Conservation (phyloP, 2,329 filamentous ascomycete genomes). For the Sphaerulina musiva region DNA sequence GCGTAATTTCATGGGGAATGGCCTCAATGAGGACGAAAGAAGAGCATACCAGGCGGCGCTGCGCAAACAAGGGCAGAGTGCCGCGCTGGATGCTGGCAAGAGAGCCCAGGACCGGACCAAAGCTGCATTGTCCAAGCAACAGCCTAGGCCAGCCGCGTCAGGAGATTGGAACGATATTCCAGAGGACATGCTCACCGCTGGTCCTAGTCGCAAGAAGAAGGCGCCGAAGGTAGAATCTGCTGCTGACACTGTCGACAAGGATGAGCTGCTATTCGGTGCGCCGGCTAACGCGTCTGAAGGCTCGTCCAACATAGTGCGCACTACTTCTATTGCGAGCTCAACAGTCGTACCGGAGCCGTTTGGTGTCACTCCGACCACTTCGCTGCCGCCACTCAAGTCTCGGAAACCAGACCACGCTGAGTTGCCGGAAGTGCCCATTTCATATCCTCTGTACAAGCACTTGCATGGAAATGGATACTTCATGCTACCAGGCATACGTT, state of each 20-base stretch:
- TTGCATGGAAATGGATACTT: slow-evolving; percentile 76
- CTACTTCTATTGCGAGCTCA: slow-evolving; percentile 16
- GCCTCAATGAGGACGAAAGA: slow-evolving; percentile 52
- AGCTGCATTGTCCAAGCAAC: slow-evolving; percentile 45
- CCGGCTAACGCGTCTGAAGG: slow-evolving; percentile 20
- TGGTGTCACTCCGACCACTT: slow-evolving; percentile 46
- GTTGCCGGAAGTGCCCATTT: slow-evolving; percentile 40
- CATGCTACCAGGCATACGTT: slow-evolving; percentile 84
- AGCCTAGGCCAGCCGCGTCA: slow-evolving; percentile 13
- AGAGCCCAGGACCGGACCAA: slow-evolving; percentile 47
- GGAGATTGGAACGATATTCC: slow-evolving; percentile 34
- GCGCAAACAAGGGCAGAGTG: slow-evolving; percentile 49
- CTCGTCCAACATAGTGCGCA: slow-evolving; percentile 10
- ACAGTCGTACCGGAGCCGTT: slow-evolving; percentile 19
- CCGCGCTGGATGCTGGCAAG: slow-evolving; percentile 42
- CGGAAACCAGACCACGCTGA: slow-evolving; percentile 7
- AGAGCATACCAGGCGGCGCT: slow-evolving; percentile 55
- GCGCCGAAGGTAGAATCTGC: slow-evolving; percentile 14
- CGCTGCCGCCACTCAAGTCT: slow-evolving; percentile 39
- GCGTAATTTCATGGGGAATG: slow-evolving; percentile 47
- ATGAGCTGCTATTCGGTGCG: slow-evolving; percentile 28
- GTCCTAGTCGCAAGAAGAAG: slow-evolving; percentile 15
- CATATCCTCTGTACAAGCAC: slow-evolving; percentile 72
- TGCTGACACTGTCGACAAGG: slow-evolving; percentile 21
- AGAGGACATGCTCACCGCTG: slow-evolving; percentile 31